Conservation (phyloP, 805 yeast genomes). For the Naumovozyma dairenensis region DNA sequence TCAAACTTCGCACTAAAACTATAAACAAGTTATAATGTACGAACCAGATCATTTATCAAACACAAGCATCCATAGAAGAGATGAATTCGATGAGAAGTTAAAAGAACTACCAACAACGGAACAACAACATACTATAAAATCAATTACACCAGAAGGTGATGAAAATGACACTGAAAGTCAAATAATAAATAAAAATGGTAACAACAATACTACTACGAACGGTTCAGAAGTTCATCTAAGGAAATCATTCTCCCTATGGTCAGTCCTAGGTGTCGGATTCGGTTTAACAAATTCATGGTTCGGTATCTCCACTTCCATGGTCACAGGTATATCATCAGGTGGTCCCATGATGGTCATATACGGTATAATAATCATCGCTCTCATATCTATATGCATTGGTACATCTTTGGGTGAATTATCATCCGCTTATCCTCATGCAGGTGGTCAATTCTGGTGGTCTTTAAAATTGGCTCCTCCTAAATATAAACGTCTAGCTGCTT, state of each 20-base stretch:
- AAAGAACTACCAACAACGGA: no score
- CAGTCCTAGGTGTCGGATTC: slow-evolving; percentile 51
- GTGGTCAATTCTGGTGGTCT: slow-evolving; percentile 58
- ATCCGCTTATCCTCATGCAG: slow-evolving; percentile 52
- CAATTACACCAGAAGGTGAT: background rate
- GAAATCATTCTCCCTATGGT: slow-evolving; percentile 38
- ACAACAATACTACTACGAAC: no score
- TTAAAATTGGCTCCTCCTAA: slow-evolving; percentile 43
- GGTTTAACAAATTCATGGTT: slow-evolving; percentile 58
- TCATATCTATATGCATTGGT: slow-evolving; percentile 40
- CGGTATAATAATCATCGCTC: slow-evolving; percentile 46
- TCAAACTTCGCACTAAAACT: no score
- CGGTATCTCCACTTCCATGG: slow-evolving; percentile 51
- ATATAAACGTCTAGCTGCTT: slow-evolving; percentile 38
- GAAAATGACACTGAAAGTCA: background rate
- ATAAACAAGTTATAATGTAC: no score
- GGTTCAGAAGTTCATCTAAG: slow-evolving; percentile 25
- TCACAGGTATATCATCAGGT: slow-evolving; percentile 48
- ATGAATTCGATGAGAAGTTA: background rate
- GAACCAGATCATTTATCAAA: background rate
- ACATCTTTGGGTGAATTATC: slow-evolving; percentile 45
- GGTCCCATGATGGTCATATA: slow-evolving; percentile 53
- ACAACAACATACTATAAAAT: background rate
- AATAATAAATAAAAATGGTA: no score
- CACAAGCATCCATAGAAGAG: background rate